Evolutionary conservation across 2,329 filamentous ascomycete species (phyloP), one percentile per base, ranked within the genome.

Genomic region (Pseudogymnoascus sp.): DNA sequence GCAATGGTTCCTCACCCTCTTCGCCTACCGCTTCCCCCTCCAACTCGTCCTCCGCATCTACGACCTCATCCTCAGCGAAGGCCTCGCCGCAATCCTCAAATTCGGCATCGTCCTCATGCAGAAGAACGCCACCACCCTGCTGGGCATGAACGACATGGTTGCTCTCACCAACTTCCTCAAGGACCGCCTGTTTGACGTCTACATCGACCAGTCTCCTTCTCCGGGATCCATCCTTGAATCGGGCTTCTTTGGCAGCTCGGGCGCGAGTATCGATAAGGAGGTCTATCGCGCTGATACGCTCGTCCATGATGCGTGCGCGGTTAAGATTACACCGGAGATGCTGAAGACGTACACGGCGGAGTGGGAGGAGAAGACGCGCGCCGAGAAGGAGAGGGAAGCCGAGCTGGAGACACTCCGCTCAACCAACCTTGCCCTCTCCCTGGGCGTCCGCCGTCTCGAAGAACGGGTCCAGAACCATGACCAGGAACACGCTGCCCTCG

Each of bases 1-100:
- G 0, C 94, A 99, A 74, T 99, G 94, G 94, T 99, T 99, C 75
- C 82, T 99, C 58, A 99, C 94, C 0, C 81, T 99, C n/a, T 99
- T 99, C 71, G 92, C 93, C 33, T 99, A 99, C 74, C 89, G 95
- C 41, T 99, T 99, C 74, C 94, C 94, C 7, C 81, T 99, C 6
- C 94, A 99, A 72, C 84, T 99, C 8, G 94, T 99, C 5, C 86
- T 99, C 62, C 89, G 94, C 33, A 95, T 99, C 59, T 99, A 97
- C 74, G 94, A 99, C 72, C 78, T 99, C 61, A 94, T 99, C 59
- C 80, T 99, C 15, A 94, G 90, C 54, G 93, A 97, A 74, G 94
- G 95, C 2, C 80, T 99, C 13, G 90, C 92, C 60, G 94, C 94
- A 0, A 94, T 99, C 67, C 78, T 99, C 60, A 93, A 93, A 68